Evolutionary conservation across 768 basidiomycete genomes (phyloP).

Genomic region (Peribolospora kevripleyi): DNA sequence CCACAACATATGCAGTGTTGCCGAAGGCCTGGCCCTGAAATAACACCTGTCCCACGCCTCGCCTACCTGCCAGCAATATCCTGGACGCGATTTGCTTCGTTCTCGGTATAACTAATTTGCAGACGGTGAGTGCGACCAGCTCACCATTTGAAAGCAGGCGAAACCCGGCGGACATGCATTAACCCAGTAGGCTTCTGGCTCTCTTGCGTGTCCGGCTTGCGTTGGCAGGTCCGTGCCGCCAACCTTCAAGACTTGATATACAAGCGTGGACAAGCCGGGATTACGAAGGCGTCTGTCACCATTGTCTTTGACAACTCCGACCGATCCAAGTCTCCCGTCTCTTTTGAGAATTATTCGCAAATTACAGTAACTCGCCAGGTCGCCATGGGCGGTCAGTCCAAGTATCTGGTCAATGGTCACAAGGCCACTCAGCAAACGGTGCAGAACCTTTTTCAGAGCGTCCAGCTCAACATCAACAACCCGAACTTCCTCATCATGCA

Average conservation of each 20-base stretch:
- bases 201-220: background rate
- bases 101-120: constrained; percentile 88
- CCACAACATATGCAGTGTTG: too few species aligned
- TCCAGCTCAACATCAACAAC: constrained; percentile 97
- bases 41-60: too few species aligned
- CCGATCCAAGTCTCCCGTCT: constrained; percentile 52
- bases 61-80: constrained; percentile 38
- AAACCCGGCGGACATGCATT: background rate
- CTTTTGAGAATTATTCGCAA: constrained; percentile 52
- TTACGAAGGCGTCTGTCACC: constrained; percentile 91
- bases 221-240: constrained; percentile 56
- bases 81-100: constrained; percentile 99
- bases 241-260: constrained; percentile 97
- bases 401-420: constrained; percentile 90
- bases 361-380: constrained; percentile 95
- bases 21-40: too few species aligned
- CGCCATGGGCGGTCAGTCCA: constrained; percentile 72
- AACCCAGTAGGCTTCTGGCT: background rate
- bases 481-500: constrained; percentile 99
- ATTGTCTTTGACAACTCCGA: constrained; percentile 98
- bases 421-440: constrained; percentile 62
- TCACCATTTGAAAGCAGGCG: background rate
- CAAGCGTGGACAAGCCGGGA: constrained; percentile 91
- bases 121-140: constrained; percentile 32
- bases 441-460: constrained; percentile 81